Evolutionary conservation across 768 basidiomycete genomes (phyloP), one percentile per base, ranked within the genome.

Genomic region (Omphalotus guepiniiformis): DNA sequence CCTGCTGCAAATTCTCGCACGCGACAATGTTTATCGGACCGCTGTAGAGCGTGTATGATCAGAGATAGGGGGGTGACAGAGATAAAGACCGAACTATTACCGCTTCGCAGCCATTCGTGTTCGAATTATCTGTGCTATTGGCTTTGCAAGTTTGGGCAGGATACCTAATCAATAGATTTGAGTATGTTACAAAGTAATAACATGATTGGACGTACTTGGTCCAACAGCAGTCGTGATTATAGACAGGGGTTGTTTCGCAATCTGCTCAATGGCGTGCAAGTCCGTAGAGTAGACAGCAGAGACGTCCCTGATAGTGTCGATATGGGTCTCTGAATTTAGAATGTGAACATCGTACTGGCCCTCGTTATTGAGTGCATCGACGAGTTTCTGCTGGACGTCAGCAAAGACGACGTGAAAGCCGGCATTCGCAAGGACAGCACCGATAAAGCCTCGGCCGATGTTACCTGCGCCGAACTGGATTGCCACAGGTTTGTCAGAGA

Each of bases 1-100:
- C 67, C 19, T 60, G 56, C 34, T 70, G 56, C 53, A 65, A 63
- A 56, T 72, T 72, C 54, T 72, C 70, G 56, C 70, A 72, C 2
- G 69, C 70, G 48, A 72, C 46, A 11, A 47, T 47, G n/a, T 47
- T 47, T 3, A 47, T 47, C 13, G 46, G 46, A 11, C 46, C 46
- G 37, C 46, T 47, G 41, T 15, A 37, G 18, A 11, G 21, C 26
- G 21, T 18, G n/a, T 34, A 16, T 23, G 18, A 5, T 34, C 12
- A 22, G 5, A 15, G 18, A 34, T 19, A n/a, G 3, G 15, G 3
- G 12, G 19, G 8, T 13, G 8, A 25, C 7, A 37, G 23, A 12
- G 21, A 19, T n/a, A 3, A 15, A 8, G 22, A 47, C 38, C 30
- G n/a, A 32, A 32, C n/a, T 32, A 32, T 47, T 16, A 47, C 46